phyloP scores from a whole-genome alignment of 208 protist genomes.

The Trypanosoma avium region DNA sequence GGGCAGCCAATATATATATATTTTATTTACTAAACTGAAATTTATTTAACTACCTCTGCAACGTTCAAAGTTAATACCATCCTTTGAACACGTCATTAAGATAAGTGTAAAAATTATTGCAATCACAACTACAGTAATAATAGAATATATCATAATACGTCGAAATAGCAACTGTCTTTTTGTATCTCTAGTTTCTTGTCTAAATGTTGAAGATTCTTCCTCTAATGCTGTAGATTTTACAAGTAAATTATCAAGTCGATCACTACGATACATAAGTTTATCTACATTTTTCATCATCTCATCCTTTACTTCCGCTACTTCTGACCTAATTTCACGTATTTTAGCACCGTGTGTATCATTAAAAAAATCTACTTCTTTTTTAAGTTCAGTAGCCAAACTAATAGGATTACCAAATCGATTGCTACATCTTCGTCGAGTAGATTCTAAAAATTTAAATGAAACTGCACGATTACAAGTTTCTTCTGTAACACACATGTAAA shows the following conservation, averaged over 20 bases:
- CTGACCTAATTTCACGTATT: constrained; percentile 28
- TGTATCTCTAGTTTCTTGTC: constrained; percentile 14
- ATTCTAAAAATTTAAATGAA: constrained; percentile 22
- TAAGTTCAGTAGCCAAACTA: constrained; percentile 14
- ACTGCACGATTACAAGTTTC: constrained; percentile 15
- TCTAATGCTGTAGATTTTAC: constrained; percentile 31
- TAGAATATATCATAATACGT: constrained; percentile 21
- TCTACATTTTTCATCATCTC: constrained; percentile 41
- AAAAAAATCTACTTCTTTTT: constrained; percentile 23
- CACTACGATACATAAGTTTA: constrained; percentile 35
- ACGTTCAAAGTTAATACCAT: constrained; percentile 22
- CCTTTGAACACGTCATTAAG: constrained; percentile 13
- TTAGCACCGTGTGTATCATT: constrained; percentile 31
- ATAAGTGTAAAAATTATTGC: constrained; percentile 22
- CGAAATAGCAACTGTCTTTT: constrained; percentile 13
- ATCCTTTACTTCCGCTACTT: constrained; percentile 31
- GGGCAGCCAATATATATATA: not conserved
- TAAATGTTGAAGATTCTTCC: constrained; percentile 23
- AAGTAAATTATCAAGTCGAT: constrained; percentile 34
- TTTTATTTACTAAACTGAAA: not conserved
- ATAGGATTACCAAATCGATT: constrained; percentile 4
- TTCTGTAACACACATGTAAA: constrained; percentile 26
- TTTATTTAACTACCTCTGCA: not conserved
- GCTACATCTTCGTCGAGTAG: not conserved
- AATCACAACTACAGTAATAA: constrained; percentile 25